Conservation (phyloP, 1,139 yeast genomes). For the Sugiyamaella pinicola region DNA sequence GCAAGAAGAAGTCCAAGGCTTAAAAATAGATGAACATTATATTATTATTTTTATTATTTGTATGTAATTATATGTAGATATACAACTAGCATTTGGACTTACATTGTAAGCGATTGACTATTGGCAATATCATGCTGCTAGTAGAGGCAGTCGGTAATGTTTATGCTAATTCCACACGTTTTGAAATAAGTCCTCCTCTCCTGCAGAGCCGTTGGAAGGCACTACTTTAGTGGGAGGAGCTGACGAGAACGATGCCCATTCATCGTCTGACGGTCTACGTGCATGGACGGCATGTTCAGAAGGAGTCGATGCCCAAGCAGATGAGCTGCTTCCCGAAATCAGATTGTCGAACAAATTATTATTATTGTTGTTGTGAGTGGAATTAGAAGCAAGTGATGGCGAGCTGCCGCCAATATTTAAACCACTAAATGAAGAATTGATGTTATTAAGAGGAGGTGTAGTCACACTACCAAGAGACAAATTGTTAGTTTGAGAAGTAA, state of each 20-base stretch:
- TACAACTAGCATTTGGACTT: conserved; percentile 8
- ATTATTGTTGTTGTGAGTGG: conserved; percentile 15
- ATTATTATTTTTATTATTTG: conserved; percentile 14
- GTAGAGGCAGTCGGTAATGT: neutral
- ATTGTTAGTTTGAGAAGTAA: conserved; percentile 18
- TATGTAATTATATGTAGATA: conserved; percentile 16
- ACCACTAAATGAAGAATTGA: neutral
- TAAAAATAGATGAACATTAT: conserved; percentile 6
- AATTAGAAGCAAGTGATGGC: no score
- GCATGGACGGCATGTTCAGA: conserved; percentile 19
- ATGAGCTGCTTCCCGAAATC: conserved; percentile 22
- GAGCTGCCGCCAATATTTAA: neutral
- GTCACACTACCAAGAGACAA: conserved; percentile 19
- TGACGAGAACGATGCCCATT: conserved; percentile 35
- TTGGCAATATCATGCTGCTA: neutral
- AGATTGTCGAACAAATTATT: conserved; percentile 45
- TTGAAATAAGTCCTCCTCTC: conserved; percentile 65
- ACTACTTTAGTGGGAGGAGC: conserved; percentile 34
- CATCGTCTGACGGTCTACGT: conserved; percentile 26
- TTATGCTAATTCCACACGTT: conserved; percentile 59
- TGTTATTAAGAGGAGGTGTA: neutral
- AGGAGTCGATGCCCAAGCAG: conserved; percentile 27
- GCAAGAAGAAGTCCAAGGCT: conserved; percentile 20
- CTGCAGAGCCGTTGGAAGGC: conserved; percentile 24
- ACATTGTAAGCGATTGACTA: neutral